Base-by-base conservation (phyloP, 345 rosid genomes). In the Sisymbrium altissimum region DNA sequence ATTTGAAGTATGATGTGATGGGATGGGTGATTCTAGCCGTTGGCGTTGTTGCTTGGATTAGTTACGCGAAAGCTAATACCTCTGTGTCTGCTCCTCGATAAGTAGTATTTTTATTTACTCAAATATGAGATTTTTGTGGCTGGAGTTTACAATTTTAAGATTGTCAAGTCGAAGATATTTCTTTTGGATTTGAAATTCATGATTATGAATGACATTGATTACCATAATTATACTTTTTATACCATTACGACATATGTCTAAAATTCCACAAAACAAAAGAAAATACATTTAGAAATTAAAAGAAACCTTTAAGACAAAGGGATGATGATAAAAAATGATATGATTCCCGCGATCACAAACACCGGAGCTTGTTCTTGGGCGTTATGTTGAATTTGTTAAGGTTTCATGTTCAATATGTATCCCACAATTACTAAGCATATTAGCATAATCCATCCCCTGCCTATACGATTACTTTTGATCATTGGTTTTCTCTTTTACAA, bases 11-110 rank as follows among this genome's bases (percentile, higher is more conserved):
- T 27, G 96, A 94, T 78, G 78, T 88, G 68, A 79, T 82, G 45
- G 96, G 97, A 40, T 89, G 96, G 97, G 81, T 91, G 43, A 87
- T 91, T 79, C 88, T 94, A 23, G 97, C 89, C 15, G 86, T 88
- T 10, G 97, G 98, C 15, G 63, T 91, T 67, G 89, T 94, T 40
- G 87, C 93, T 0, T 91, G 93, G 91, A 80, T 91, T 3, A 93
- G 97, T 25, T 85, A 89, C 50, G 86, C 97, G 1, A 93, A 91
- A 81, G 84, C 89, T 52, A 87, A 87, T 9, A 19, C 84, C 83
- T 94, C 93, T 60, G 33, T 46, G 0, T 38, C 69, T 67, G 46
- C 78, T 66, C 66, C 78, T 25, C 74, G 44, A 25, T 73, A 65
- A 73, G 40, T 54, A 53, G 62, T 27, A 11, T 7, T n/a, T 40